Evolutionary conservation across 2,329 filamentous ascomycete species (phyloP).

Genomic region (Cladophialophora exuberans): DNA sequence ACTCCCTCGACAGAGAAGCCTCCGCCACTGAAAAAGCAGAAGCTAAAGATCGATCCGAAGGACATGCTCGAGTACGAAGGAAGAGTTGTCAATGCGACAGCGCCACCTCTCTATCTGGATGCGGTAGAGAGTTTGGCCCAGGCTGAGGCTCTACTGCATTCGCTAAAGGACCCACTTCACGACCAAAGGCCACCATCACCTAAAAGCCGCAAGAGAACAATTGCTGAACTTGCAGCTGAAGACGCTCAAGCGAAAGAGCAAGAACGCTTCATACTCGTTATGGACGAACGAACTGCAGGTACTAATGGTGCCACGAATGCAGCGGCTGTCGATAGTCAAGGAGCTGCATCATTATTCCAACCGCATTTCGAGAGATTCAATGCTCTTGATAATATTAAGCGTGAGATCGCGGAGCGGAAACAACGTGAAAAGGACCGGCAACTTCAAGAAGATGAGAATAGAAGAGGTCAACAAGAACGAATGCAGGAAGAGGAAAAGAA

Average conservation of each 20-base stretch:
- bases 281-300: slow-evolving; percentile 76
- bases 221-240: slow-evolving; percentile 92
- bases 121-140: slow-evolving; percentile 71
- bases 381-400: slow-evolving; percentile 80
- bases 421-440: slow-evolving; percentile 53
- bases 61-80: slow-evolving; percentile 77
- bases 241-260: slow-evolving; percentile 87
- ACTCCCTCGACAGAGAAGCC: slow-evolving; percentile 62
- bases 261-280: slow-evolving; percentile 88
- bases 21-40: slow-evolving; percentile 66
- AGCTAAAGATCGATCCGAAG: slow-evolving; percentile 76
- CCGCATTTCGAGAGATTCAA: slow-evolving; percentile 90
- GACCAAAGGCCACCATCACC: slow-evolving; percentile 75
- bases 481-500: slow-evolving; percentile 53
- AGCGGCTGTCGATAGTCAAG: slow-evolving; percentile 73
- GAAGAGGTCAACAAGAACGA: slow-evolving; percentile 53
- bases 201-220: slow-evolving; percentile 88
- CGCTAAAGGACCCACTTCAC: slow-evolving; percentile 76
- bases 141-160: slow-evolving; percentile 71
- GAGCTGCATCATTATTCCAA: slow-evolving; percentile 74
- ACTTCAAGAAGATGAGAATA: slow-evolving; percentile 53
- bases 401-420: slow-evolving; percentile 72
- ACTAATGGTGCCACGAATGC: slow-evolving; percentile 59
- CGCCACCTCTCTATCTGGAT: slow-evolving; percentile 75
- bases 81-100: slow-evolving; percentile 72